Conservation (phyloP, 108 stramenopile species). For the Cyclotella distinguenda region DNA sequence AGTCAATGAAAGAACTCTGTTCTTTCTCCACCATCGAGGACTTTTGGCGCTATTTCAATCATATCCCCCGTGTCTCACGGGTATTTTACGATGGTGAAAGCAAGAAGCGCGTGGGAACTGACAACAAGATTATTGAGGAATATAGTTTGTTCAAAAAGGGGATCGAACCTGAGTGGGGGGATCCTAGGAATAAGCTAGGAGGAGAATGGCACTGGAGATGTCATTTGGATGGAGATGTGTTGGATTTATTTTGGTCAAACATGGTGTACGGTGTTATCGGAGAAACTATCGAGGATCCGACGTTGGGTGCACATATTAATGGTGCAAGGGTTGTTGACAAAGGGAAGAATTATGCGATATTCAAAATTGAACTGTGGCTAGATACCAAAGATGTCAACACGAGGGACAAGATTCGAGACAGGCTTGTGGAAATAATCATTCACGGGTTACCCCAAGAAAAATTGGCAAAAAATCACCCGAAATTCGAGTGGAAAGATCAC, state of each 20-base stretch:
- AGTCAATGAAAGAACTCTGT: slow-evolving; percentile 84
- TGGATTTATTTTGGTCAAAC: slow-evolving; percentile 91
- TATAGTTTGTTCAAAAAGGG: slow-evolving; percentile 93
- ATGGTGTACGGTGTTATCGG: slow-evolving; percentile 86
- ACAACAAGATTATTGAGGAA: slow-evolving; percentile 80
- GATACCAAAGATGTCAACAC: slow-evolving; percentile 66
- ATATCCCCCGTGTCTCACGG: slow-evolving; percentile 79
- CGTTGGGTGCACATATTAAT: slow-evolving; percentile 68
- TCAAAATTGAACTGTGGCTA: slow-evolving; percentile 86
- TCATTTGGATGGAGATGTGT: slow-evolving; percentile 64
- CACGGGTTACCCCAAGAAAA: slow-evolving; percentile 58
- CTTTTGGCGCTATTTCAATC: slow-evolving; percentile 90
- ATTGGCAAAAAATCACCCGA: slow-evolving; percentile 60
- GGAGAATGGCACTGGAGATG: slow-evolving; percentile 90
- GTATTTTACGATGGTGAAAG: slow-evolving; percentile 86
- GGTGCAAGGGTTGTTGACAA: slow-evolving; percentile 92
- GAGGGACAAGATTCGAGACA: slow-evolving; percentile 58
- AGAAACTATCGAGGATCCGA: slow-evolving; percentile 83
- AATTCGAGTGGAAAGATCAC: slow-evolving; percentile 90
- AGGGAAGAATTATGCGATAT: slow-evolving; percentile 70
- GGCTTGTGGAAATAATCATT: slow-evolving; percentile 59
- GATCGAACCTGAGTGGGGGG: slow-evolving; percentile 95
- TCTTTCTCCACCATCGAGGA: slow-evolving; percentile 85
- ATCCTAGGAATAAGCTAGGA: slow-evolving; percentile 82
- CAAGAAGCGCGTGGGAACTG: slow-evolving; percentile 74